Evolutionary conservation across 345 rosid species (phyloP), one percentile per base, ranked within the genome.

Genomic region (Gossypium longicalyx): DNA sequence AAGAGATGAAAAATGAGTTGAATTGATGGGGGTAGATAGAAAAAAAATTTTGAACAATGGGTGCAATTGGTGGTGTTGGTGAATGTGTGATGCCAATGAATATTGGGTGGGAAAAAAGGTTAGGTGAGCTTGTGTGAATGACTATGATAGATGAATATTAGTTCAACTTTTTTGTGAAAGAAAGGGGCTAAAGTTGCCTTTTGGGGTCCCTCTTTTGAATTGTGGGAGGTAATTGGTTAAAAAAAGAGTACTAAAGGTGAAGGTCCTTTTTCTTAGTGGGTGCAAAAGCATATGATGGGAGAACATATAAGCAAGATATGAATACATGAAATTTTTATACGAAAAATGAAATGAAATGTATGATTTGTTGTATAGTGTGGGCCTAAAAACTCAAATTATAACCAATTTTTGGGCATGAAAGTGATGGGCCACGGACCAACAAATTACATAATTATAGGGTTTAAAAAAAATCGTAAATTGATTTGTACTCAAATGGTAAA

Each of bases 71-170:
- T 12, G 27, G 60, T 51, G 41, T 19, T 57, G 62, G 60, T 58
- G 49, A 47, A 22, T 22, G 51, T 47, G 52, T 57, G 77, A 57
- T 19, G 70, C 52, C 27, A 65, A 52, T 67, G 74, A 63, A 52
- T 43, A 4, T 56, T 9, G 44, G 54, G 60, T 19, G 13, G 38
- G 22, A 54, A 47, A 34, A 65, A 72, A 75, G 64, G 77, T 79
- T 68, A 38, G 77, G 70, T 77, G 80, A 73, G 41, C 23, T 59
- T 53, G 72, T 76, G 82, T 58, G 77, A 78, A 70, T 63, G 74
- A 48, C 61, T n/a, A 2, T 11, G 62, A 22, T 25, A 59, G 64
- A 59, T 25, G 2, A 59, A 25, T 2, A 59, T 23, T 25, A 59
- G 4, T 59, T 59, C 1, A 59, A 25, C 64, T 59, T 59, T 59